Conservation (phyloP, 2,329 filamentous ascomycete species). For the Cryphonectria radicalis region DNA sequence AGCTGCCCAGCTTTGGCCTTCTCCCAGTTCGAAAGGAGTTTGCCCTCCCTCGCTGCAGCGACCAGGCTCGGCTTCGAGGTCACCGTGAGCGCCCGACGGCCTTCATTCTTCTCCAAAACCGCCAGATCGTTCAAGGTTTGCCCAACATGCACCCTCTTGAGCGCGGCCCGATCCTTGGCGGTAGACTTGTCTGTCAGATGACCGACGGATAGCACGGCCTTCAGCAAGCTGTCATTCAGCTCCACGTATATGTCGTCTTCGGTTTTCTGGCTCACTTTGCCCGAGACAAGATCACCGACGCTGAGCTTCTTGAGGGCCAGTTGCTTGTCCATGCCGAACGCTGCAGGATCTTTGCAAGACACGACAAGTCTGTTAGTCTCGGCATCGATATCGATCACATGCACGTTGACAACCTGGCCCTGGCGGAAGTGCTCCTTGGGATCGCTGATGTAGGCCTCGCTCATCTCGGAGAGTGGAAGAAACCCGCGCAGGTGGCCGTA, state of each 20-base stretch:
- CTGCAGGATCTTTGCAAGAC: slow-evolving; percentile 88
- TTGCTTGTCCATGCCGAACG: slow-evolving; percentile 76
- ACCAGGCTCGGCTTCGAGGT: slow-evolving; percentile 84
- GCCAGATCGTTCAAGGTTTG: slow-evolving; percentile 82
- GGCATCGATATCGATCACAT: slow-evolving; percentile 79
- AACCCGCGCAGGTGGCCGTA: slow-evolving; percentile 85
- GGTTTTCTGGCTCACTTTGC: slow-evolving; percentile 80
- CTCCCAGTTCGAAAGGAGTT: slow-evolving; percentile 72
- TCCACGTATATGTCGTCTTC: slow-evolving; percentile 78
- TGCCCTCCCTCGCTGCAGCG: slow-evolving; percentile 72
- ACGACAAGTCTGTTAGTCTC: slow-evolving; percentile 76
- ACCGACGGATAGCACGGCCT: slow-evolving; percentile 74
- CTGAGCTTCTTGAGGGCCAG: slow-evolving; percentile 74
- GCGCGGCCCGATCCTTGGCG: slow-evolving; percentile 74
- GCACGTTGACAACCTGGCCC: slow-evolving; percentile 90
- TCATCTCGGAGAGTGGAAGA: slow-evolving; percentile 95
- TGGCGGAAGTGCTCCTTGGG: slow-evolving; percentile 85
- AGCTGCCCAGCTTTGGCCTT: slow-evolving; percentile 71
- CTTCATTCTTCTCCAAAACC: slow-evolving; percentile 82
- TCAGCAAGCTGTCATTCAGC: slow-evolving; percentile 72
- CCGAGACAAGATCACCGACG: slow-evolving; percentile 75
- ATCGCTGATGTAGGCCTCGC: slow-evolving; percentile 91
- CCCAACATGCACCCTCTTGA: slow-evolving; percentile 83
- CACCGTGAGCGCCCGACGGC: slow-evolving; percentile 74
- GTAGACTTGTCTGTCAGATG: slow-evolving; percentile 86